A percentile compares a stretch with the other conserved stretches of the same genome.
These are phyloP conservation scores for Aeschynomene evenia DNA, from an alignment of 306 rosid species.

Conservation along the genomic window DNA sequence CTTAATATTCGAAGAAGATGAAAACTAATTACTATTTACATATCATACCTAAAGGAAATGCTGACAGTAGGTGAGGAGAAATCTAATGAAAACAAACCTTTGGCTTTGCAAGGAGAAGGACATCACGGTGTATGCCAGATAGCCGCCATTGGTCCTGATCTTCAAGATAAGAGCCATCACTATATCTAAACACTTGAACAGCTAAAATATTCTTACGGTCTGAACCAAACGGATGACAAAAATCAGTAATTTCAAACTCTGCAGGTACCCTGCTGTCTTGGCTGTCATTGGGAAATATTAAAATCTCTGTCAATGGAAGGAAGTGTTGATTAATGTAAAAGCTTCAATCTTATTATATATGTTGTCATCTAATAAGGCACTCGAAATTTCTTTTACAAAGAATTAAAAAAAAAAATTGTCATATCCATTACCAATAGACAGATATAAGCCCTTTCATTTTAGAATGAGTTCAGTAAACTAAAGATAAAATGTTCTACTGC, in stretches of 20 bases:
- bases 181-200: constrained; percentile 95
- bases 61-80: neutral
- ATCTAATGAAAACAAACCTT: constrained; percentile 50
- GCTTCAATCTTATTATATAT: constrained; percentile 6
- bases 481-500: neutral
- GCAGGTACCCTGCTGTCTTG: constrained; percentile 97
- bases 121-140: constrained; percentile 95
- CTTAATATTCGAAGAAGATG: too few relatives aligned
- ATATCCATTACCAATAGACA: neutral
- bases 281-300: constrained; percentile 61
- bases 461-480: neutral
- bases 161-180: constrained; percentile 95
- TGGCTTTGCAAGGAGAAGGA: constrained; percentile 89
- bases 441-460: neutral
- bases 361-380: constrained; percentile 8
- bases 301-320: constrained; percentile 31
- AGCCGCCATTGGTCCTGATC: constrained; percentile 99
- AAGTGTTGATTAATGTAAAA: constrained; percentile 12
- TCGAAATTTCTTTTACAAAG: neutral
- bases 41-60: neutral
- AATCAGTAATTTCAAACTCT: constrained; percentile 89
- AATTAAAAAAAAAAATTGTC: neutral
- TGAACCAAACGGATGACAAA: constrained; percentile 73
- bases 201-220: constrained; percentile 69
- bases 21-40: too few relatives aligned